Evolutionary conservation across 2,329 filamentous ascomycete genomes (phyloP), one percentile per base, ranked within the genome.

Genomic region (Zelopaecilomyces penicillatus): DNA sequence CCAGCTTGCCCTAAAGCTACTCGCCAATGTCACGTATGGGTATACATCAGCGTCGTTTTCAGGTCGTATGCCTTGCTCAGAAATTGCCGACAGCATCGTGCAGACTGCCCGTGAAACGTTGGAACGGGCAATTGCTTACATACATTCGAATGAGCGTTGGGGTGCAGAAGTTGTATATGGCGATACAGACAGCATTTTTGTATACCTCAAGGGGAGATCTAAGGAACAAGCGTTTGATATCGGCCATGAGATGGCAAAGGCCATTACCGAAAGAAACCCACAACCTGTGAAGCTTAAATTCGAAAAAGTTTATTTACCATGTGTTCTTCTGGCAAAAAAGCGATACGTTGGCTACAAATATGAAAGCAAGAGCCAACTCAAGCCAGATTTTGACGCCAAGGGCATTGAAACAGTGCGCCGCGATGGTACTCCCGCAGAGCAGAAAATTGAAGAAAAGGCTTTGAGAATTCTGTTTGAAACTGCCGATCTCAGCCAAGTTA

Each of bases 331-430:
- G 0, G 89, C 94, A 12, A 98, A 98, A 69, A 98, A 98, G 61
- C 85, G 93, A 44, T 98, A 98, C 56, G 94, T 97, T 4, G 94
- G 94, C 5, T 96, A 95, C 73, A 96, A 95, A 62, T 98, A 94
- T 66, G 93, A 98, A 60, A 78, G 74, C 52, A 78, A 76, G 33
- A 71, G 76, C 11, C 93, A 98, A 59, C 69, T 63, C 6, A 80
- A 82, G 52, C 91, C 93, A 1, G 86, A 95, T 1, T 97, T 97
- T 53, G 94, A 98, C 61, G 94, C 93, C 46, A 98, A 98, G 64
- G 93, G 94, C 30, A 98, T 97, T 51, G 94, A 98, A 69, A 98
- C 94, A 0, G 91, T 98, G 6, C 82, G 94, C 2, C 80, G 93
- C 40, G 93, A 98, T 61, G 93, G 93, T 34, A 97, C 90, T 1